Evolutionary conservation across 2,329 filamentous ascomycete genomes (phyloP).

Genomic region (Raffaelea ambrosiae): DNA sequence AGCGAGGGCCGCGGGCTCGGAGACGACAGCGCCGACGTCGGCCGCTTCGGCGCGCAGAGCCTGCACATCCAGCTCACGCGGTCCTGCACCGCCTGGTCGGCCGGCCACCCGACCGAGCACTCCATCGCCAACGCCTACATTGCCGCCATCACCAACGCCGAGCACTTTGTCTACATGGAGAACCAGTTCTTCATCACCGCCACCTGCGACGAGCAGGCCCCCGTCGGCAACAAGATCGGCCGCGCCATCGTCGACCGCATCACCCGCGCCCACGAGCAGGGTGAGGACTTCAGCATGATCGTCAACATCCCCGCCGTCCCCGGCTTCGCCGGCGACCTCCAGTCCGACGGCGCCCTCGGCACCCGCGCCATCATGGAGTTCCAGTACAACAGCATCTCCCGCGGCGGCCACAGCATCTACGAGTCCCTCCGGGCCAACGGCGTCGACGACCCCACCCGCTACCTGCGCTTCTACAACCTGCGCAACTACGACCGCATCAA

Average conservation of each 20-base stretch:
- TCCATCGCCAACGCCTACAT: constrained; percentile 81
- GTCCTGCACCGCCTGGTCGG: constrained; percentile 43
- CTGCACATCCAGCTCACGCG: constrained; percentile 42
- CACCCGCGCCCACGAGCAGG: constrained; percentile 70
- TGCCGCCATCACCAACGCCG: constrained; percentile 75
- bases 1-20: constrained; percentile 18
- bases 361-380: constrained; percentile 90
- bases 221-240: constrained; percentile 83
- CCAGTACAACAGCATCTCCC: constrained; percentile 72
- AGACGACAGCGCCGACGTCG: constrained; percentile 14
- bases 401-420: constrained; percentile 70
- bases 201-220: constrained; percentile 77
- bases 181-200: constrained; percentile 99
- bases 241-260: constrained; percentile 85
- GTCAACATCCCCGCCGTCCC: constrained; percentile 85
- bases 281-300: constrained; percentile 83
- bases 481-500: constrained; percentile 81
- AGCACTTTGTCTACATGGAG: constrained; percentile 96
- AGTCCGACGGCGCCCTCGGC: constrained; percentile 72
- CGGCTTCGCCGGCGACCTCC: constrained; percentile 85
- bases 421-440: constrained; percentile 58
- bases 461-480: constrained; percentile 80
- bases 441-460: constrained; percentile 57
- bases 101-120: constrained; percentile 49
- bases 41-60: constrained; percentile 14